Base-by-base conservation (phyloP, 2,329 filamentous ascomycete species). In the Diplodia sapinea region DNA sequence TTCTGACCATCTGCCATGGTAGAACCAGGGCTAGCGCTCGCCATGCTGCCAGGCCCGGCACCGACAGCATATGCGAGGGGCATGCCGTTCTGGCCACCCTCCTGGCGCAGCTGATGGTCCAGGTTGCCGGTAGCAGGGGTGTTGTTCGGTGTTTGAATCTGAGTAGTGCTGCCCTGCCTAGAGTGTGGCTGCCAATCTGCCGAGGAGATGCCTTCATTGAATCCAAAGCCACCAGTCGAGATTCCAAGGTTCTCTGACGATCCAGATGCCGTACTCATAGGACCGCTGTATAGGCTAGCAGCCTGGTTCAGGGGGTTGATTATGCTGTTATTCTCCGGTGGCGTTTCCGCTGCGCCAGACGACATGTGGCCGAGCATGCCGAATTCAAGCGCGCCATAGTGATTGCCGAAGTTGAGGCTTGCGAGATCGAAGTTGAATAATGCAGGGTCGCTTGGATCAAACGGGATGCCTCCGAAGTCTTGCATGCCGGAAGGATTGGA, bases 291-390 rank as follows among this genome's bases (percentile, higher is more conserved):
- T 66, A 79, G 73, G 64, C 74, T 75, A 20, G 74, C 72, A 23
- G 73, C 68, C 33, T 76, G 75, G 57, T 76, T 77, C 68, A 77
- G 65, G 6, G 74, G 70, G 59, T 75, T 78, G 66, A 78, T 74
- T 70, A 77, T 69, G 65, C 70, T 73, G 52, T 73, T 77, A 68
- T 95, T 92, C 66, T 88, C 88, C 5, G 90, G 87, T 7, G 90
- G 88, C 17, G 89, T 91, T 72, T 95, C 92, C n/a, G 89, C 91
- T 15, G 92, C 91, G 15, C 91, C 91, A n/a, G 91, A 93, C 69
- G 92, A 93, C 91, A 99, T 96, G 77, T 98, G 94, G 33, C 93
- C 93, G 0, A 99, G 87, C 87, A 98, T 97, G 65, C 93, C 91
- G 77, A 98, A 97, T 78, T 98, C 95, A 78, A 97, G 85, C 20